Percentiles rank a stretch among this genome's conserved stretches.
These are phyloP conservation scores for Paraurostyla sp. DNA, from an alignment of 73 alveolate genomes.

Conservation along the genomic window DNA sequence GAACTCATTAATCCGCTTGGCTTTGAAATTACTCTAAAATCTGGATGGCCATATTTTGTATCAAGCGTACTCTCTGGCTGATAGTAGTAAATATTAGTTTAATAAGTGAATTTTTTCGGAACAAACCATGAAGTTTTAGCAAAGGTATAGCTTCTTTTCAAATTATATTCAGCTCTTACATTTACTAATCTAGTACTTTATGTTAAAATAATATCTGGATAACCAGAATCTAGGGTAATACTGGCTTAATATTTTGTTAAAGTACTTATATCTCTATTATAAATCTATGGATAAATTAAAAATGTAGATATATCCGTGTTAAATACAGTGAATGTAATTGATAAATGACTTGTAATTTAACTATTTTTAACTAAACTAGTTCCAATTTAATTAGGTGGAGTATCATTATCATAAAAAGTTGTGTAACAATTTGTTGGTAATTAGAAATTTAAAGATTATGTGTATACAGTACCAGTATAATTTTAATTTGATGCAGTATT, in stretches of 20 bases:
- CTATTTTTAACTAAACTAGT: too few species aligned
- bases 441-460: too few species aligned
- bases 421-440: background rate
- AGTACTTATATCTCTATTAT: background rate
- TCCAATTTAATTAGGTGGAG: background rate
- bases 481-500: background rate
- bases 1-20: too few species aligned
- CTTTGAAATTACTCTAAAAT: too few species aligned
- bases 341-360: too few species aligned
- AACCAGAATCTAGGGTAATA: too few species aligned
- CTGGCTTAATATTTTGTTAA: too few species aligned
- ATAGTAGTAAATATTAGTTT: background rate
- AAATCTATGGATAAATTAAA: background rate
- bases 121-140: background rate
- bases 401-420: background rate
- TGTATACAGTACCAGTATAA: background rate
- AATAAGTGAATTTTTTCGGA: background rate
- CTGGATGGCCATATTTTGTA: background rate
- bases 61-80: background rate
- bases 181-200: background rate
- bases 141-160: background rate
- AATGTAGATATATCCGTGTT: too few species aligned
- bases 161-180: slow-evolving; percentile 4
- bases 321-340: too few species aligned
- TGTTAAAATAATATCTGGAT: background rate